A percentile compares a stretch with the other conserved stretches of the same genome.
phyloP scores from a whole-genome alignment of 768 basidiomycete genomes.

The Amanita brunnescens region DNA sequence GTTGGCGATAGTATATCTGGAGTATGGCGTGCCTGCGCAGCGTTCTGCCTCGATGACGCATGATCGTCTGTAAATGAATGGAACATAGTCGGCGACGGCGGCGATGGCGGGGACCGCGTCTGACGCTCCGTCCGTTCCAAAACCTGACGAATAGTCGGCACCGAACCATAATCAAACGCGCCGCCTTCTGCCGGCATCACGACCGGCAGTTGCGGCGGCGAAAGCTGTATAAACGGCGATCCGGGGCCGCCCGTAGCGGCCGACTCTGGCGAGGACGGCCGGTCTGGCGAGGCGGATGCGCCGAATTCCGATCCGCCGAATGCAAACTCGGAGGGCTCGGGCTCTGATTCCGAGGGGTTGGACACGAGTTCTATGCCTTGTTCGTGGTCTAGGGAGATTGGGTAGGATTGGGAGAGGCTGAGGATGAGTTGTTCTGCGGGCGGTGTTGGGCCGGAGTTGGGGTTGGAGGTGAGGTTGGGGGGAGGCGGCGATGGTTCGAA shows the following conservation, averaged over 20 bases:
- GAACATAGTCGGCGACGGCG: neutral
- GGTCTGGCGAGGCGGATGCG: neutral
- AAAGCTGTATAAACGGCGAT: constrained; percentile 1
- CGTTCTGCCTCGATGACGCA: neutral
- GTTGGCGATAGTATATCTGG: constrained; percentile 1
- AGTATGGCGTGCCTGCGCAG: neutral
- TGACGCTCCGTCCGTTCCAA: too few species aligned
- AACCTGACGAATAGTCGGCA: constrained; percentile 1
- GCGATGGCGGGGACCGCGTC: neutral
- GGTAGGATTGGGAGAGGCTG: constrained; percentile 5
- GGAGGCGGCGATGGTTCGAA: neutral
- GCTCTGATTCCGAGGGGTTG: neutral
- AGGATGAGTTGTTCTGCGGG: neutral
- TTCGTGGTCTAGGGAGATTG: constrained; percentile 6
- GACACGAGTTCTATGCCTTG: constrained; percentile 6
- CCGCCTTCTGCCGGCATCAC: too few species aligned
- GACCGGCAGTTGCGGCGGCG: neutral
- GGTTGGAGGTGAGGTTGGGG: neutral
- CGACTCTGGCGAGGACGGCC: neutral
- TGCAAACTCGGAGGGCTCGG: neutral
- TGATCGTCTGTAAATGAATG: constrained; percentile 3
- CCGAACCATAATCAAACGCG: neutral
- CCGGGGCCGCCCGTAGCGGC: too few species aligned
- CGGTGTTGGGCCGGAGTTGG: neutral
- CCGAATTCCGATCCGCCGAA: neutral